These are phyloP conservation scores for Cryptosporidium sp. DNA, from an alignment of 169 alveolate species.

Conservation along the genomic window DNA sequence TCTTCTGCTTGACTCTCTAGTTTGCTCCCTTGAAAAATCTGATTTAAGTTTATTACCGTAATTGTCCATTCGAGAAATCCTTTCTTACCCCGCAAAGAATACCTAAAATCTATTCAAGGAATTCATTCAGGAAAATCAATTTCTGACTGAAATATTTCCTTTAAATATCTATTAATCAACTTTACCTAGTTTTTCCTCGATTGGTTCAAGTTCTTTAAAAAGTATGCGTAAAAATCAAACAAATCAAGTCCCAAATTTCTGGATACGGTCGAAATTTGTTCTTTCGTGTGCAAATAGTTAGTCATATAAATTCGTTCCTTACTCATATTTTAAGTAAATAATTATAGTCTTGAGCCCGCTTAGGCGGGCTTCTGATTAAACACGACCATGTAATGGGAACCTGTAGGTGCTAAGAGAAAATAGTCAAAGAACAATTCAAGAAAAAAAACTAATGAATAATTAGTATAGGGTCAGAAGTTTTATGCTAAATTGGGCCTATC, in stretches of 20 bases:
- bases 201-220: too few species aligned
- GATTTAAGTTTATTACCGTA: not conserved
- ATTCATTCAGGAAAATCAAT: not conserved
- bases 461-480: not conserved
- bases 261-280: not conserved
- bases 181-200: not conserved
- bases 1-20: not conserved
- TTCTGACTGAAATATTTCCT: not conserved
- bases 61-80: not conserved
- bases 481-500: not conserved
- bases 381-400: not conserved
- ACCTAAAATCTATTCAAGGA: not conserved
- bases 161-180: not conserved
- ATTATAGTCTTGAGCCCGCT: not conserved
- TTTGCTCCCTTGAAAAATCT: not conserved
- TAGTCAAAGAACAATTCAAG: not conserved
- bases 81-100: not conserved
- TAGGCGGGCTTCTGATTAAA: not conserved
- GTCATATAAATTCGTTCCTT: not conserved
- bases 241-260: not conserved
- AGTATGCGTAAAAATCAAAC: not conserved
- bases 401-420: not conserved
- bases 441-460: too few species aligned
- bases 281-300: not conserved
- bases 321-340: not conserved